These are phyloP conservation scores for Omphalotus olearius DNA, from an alignment of 1,284 basidiomycete genomes.

Conservation along the genomic window DNA sequence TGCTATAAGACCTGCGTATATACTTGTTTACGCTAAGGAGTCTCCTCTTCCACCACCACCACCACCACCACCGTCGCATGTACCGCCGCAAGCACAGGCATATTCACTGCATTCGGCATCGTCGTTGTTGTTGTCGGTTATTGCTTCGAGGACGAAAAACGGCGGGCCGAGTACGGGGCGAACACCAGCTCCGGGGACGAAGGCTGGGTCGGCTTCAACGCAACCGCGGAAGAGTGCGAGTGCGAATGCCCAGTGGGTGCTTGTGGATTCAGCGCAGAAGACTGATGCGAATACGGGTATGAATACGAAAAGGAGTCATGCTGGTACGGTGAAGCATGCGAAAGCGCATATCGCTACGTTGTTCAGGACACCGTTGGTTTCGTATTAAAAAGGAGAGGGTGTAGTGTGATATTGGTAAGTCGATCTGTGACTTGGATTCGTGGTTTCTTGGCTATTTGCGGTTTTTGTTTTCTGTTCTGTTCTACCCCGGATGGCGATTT, in stretches of 20 bases:
- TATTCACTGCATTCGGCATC: no score
- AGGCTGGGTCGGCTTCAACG: no score
- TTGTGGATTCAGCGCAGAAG: neutral
- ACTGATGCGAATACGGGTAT: neutral
- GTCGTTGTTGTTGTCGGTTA: no score
- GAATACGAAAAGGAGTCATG: neutral
- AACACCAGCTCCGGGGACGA: no score
- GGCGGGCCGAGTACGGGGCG: neutral
- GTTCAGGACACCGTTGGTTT: constrained; percentile 31
- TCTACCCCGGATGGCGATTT: no score
- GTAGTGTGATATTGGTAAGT: no score
- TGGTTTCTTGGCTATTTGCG: no score
- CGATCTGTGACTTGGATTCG: no score
- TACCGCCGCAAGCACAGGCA: neutral
- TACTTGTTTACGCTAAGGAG: constrained; percentile 41
- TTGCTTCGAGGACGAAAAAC: no score
- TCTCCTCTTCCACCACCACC: neutral
- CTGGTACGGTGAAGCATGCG: neutral
- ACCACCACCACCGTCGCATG: neutral
- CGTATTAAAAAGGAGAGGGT: constrained; percentile 18
- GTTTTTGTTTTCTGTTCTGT: no score
- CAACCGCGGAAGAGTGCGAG: no score
- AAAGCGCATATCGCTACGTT: constrained; percentile 26
- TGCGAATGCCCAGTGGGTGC: no score
- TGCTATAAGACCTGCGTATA: constrained; percentile 53